Base-by-base conservation (phyloP, 1,284 basidiomycete genomes). In the Anthracocystis panici-leucophaei region DNA sequence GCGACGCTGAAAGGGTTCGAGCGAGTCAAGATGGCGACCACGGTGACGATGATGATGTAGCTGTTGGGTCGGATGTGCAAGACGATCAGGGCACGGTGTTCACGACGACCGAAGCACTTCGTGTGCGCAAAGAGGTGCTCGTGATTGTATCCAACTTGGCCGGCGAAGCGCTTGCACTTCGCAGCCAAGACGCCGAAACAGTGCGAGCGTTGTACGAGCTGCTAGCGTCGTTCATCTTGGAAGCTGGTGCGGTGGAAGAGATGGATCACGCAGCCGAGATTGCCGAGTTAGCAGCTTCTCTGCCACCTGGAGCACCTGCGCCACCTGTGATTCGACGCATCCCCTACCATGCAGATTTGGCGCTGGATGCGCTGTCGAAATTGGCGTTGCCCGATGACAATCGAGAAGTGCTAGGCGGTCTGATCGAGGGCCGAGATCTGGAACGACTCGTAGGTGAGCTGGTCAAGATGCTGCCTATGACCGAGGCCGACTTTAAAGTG, bases 361-460 rank as follows among this genome's bases (percentile, higher is more conserved):
- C 94, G 9, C 87, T 97, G 56, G 93, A 97, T 74, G 91, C 91
- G 1, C 92, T 96, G 78, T 91, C 92, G 14, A 89, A 91, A 46
- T 86, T 97, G 59, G 89, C 90, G 27, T 90, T 92, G 55, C 87
- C 88, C 8, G 95, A 99, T 85, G 86, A 87, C 42, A 97, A 95
- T 82, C 91, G 96, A 21, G 90, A 91, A 69, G 87, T 91, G 35
- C 87, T 97, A 42, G 88, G 91, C 18, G 85, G 87, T 41, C 86
- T 88, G 12, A 87, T 96, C 5, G 88, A 92, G 0, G 85, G 88
- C 27, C 75, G 86, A 1, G 89, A 89, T 79, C 85, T 93, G 35
- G 89, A 91, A 86, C 83, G 84, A 49, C 85, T 94, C 23, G 91
- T 94, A 78, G 88, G 89, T 44, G 88, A 89, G 8, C 89, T 97